A percentile compares a stretch with the other conserved stretches of the same genome.
phyloP scores from a whole-genome alignment of 441 rosid species.

The Corymbia citriodora region DNA sequence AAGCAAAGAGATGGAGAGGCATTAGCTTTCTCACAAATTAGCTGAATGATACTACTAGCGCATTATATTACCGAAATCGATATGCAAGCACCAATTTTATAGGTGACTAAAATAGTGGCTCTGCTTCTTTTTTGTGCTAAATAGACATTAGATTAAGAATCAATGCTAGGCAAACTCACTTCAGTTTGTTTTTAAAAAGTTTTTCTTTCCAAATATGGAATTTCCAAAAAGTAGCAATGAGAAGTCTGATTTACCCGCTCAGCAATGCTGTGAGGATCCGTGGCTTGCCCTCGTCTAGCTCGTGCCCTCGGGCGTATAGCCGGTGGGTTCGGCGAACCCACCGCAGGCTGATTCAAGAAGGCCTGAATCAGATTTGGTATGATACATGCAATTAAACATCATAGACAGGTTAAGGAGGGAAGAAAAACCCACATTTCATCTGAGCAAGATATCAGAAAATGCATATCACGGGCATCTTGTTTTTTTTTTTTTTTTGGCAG shows the following conservation, averaged over 20 bases:
- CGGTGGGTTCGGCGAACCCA: not conserved
- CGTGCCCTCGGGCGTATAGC: constrained; percentile 12
- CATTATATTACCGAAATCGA: not conserved
- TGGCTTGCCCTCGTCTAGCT: constrained; percentile 17
- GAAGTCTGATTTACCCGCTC: not conserved
- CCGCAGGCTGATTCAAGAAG: not conserved
- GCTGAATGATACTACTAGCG: not conserved
- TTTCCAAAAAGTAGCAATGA: not conserved
- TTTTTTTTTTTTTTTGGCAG: not conserved
- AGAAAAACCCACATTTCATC: not conserved
- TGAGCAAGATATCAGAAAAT: not conserved
- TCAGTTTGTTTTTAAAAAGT: not conserved
- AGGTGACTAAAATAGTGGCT: not conserved
- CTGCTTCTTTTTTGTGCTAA: not conserved
- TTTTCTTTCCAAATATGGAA: not conserved
- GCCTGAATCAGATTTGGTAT: not conserved
- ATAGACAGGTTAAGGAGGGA: not conserved
- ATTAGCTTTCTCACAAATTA: not conserved
- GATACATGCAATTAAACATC: not conserved
- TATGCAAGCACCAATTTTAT: not conserved
- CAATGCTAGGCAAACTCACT: not conserved
- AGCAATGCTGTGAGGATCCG: constrained; percentile 19
- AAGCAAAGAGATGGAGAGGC: not conserved
- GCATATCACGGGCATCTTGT: not conserved
- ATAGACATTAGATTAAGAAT: not conserved